phyloP scores from a whole-genome alignment of 116 monocot genomes.

The Iris pallida region DNA sequence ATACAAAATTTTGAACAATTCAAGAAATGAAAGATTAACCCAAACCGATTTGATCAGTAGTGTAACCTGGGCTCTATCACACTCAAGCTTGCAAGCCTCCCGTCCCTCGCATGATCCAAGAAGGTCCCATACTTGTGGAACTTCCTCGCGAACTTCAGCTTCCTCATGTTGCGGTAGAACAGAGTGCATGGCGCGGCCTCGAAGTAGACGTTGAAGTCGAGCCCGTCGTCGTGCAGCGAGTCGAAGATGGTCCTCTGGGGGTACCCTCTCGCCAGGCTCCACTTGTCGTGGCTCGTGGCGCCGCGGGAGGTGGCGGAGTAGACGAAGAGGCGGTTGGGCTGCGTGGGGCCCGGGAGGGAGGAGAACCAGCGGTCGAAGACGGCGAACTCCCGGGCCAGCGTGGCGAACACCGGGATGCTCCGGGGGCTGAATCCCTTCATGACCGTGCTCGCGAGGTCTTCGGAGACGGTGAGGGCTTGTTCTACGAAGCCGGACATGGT shows the following conservation, averaged over 20 bases:
- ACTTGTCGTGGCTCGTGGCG: constrained; percentile 16
- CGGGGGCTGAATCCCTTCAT: constrained; percentile 22
- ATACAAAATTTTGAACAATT: too few relatives aligned
- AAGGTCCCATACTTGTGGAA: constrained; percentile 17
- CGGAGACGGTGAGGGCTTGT: constrained; percentile 14
- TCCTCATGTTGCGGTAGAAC: constrained; percentile 18
- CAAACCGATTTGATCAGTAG: too few relatives aligned
- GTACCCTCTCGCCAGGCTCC: constrained; percentile 8
- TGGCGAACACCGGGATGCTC: constrained; percentile 11
- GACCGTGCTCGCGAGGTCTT: constrained; percentile 12
- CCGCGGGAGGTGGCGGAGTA: constrained; percentile 25
- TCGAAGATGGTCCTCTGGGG: constrained; percentile 26
- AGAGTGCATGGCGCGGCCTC: constrained; percentile 8
- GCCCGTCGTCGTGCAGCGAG: constrained; percentile 10
- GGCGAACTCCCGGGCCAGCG: constrained; percentile 12
- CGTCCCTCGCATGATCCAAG: constrained; percentile 19
- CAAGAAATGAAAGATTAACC: too few relatives aligned
- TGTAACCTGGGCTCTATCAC: constrained; percentile 21
- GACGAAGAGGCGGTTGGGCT: constrained; percentile 21
- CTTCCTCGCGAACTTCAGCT: constrained; percentile 12
- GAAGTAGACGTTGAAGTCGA: constrained; percentile 22
- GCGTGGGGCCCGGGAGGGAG: constrained; percentile 21
- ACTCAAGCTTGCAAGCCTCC: constrained; percentile 13
- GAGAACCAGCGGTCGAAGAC: constrained; percentile 25
- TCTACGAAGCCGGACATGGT: constrained; percentile 22